Base-by-base conservation (phyloP, 345 rosid genomes). In the Populus simonii region DNA sequence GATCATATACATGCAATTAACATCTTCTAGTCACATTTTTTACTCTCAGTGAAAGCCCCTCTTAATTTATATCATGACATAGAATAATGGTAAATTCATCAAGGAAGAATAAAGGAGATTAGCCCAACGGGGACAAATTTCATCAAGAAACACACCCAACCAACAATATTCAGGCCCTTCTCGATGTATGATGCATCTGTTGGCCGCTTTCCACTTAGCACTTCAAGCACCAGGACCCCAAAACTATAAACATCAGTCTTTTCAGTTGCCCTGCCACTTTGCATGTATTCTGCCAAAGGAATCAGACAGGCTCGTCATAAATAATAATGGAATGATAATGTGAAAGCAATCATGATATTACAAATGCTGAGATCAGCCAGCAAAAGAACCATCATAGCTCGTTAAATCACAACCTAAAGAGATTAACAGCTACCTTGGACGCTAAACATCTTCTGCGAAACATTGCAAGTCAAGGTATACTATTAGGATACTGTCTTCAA, bases 201-300 rank as follows among this genome's bases (percentile, higher is more conserved):
- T 3, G 99, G 99, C 74, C 96, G 90, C 86, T 94, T 96, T 78
- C 97, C 97, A 78, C 99, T 94, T 83, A 96, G 80, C 27, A 96
- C 86, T 88, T 96, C 99, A 53, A 96, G 99, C 86, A 92, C 90
- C 73, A 96, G 78, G 74, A 92, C 97, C 62, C 98, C 99, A 68
- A 96, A 96, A 82, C 99, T 96, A 78, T 93, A 94, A 35, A 94
- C 98, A 82, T 96, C 99, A 4, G 94, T 93, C 89, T 96, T 96
- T 82, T 96, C 98, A 20, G 99, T 96, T 78, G 99, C 98, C 85
- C 99, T 91, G 74, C 99, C 98, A 74, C 97, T 96, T 82, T 87
- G 97, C 99, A 96, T 94, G 71, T 96, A 96, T 81, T 96, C 98
- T 94, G 87, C 83, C 78, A 74, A 81, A 39, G 67, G 41, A 80